Percentiles rank a stretch among this genome's conserved stretches.
Evolutionary conservation across 495 filamentous ascomycete species (phyloP).

Genomic region (Neurospora sp.): DNA sequence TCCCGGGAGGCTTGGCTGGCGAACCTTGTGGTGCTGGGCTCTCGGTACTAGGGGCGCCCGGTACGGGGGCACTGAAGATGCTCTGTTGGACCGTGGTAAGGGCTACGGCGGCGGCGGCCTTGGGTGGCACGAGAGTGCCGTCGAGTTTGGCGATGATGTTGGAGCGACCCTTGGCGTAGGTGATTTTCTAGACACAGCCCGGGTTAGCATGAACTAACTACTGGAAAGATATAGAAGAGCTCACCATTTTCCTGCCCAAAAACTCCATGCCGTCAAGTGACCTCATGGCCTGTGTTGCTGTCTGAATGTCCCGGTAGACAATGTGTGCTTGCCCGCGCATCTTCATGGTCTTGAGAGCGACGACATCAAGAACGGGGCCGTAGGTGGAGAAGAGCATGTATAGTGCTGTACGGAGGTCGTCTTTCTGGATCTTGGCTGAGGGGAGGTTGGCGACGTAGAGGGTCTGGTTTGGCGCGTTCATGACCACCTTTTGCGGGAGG

Average conservation of each 20-base stretch:
- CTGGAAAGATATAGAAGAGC: constrained; percentile 11
- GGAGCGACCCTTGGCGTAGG: constrained; percentile 80
- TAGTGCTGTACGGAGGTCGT: constrained; percentile 68
- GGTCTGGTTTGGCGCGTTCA: constrained; percentile 37
- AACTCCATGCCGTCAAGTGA: constrained; percentile 79
- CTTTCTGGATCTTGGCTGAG: constrained; percentile 72
- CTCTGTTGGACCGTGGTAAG: constrained; percentile 71
- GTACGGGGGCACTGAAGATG: constrained; percentile 63
- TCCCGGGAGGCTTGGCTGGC: constrained; percentile 29
- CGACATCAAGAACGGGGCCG: constrained; percentile 88
- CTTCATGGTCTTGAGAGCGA: constrained; percentile 74
- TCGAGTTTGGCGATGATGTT: constrained; percentile 80
- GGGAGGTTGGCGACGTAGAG: constrained; percentile 83
- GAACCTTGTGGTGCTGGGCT: constrained; percentile 31
- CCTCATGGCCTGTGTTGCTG: constrained; percentile 82
- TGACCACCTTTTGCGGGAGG: constrained; percentile 33
- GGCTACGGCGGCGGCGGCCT: constrained; percentile 40
- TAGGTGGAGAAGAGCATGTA: constrained; percentile 93
- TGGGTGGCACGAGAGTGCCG: constrained; percentile 68
- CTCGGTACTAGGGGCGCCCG: constrained; percentile 27
- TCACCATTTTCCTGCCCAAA: constrained; percentile 77
- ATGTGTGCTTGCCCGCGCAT: constrained; percentile 95
- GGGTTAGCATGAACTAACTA: constrained; percentile 12
- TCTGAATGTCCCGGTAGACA: constrained; percentile 76
- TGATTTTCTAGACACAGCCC: constrained; percentile 53